Evolutionary conservation across 352 stramenopile genomes (phyloP).

Genomic region (Phytophthora hibernalis): DNA sequence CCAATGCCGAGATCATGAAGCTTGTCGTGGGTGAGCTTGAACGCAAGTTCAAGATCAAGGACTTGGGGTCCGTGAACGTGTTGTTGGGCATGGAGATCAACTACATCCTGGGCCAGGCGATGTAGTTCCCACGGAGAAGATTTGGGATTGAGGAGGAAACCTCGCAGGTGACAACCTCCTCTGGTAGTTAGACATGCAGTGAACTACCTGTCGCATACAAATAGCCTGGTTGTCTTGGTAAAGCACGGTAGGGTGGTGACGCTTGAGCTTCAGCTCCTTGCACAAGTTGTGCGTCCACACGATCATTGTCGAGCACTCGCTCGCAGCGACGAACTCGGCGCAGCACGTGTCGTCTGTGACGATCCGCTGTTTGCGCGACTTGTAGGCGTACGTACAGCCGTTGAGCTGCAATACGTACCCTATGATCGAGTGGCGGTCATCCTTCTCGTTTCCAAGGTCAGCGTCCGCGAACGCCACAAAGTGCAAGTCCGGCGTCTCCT

Average conservation of each 20-base stretch:
- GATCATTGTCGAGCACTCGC: no score
- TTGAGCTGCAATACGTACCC: conserved; percentile 12
- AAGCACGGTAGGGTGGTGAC: no score
- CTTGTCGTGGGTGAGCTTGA: not conserved
- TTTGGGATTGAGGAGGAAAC: no score
- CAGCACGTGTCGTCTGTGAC: conserved; percentile 12
- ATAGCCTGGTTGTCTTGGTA: no score
- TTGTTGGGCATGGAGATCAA: conserved; percentile 1
- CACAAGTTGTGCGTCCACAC: no score
- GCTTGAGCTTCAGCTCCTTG: no score
- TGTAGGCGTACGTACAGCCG: conserved; percentile 6
- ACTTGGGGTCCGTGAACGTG: conserved; percentile 5
- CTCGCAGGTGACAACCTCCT: no score
- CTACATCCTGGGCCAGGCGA: not conserved
- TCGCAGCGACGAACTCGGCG: no score
- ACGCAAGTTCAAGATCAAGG: conserved; percentile 14
- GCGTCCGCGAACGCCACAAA: no score
- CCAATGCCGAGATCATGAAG: not conserved
- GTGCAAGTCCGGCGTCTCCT: no score
- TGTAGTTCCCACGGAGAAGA: not conserved
- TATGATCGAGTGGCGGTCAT: conserved; percentile 2
- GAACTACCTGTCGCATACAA: no score
- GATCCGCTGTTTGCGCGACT: conserved; percentile 1
- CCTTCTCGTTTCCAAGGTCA: conserved; percentile 7
- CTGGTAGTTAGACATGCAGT: no score